A percentile compares a stretch with the other conserved stretches of the same genome.
These are phyloP conservation scores for Heterobasidion parviporum DNA, from an alignment of 1,284 basidiomycete species.

Conservation along the genomic window DNA sequence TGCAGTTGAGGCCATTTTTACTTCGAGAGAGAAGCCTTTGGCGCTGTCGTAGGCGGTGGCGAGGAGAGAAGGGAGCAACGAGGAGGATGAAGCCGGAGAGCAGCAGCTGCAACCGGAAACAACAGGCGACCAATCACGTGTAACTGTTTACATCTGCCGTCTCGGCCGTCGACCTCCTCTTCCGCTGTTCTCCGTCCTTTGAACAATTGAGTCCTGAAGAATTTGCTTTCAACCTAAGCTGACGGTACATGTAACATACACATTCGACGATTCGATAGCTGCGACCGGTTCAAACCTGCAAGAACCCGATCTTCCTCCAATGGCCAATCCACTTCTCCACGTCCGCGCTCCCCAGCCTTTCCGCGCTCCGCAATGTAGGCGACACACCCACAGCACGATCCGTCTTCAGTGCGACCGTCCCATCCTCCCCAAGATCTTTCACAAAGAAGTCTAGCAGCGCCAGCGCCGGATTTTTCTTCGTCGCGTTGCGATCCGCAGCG, in stretches of 20 bases:
- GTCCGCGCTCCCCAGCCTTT: neutral
- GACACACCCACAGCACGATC: neutral
- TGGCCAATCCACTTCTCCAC: conserved; percentile 7
- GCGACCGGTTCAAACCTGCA: neutral
- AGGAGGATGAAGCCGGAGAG: neutral
- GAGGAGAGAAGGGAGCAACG: conserved; percentile 1
- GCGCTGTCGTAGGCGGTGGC: neutral
- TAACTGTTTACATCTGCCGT: neutral
- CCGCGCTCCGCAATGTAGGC: neutral
- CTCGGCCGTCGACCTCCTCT: neutral
- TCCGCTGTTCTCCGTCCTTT: neutral
- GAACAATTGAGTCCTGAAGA: neutral
- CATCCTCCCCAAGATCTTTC: neutral
- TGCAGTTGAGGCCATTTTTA: conserved; percentile 42
- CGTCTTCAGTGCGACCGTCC: neutral
- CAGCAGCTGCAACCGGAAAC: neutral
- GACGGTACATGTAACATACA: too few species aligned
- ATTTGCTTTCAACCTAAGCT: too few species aligned
- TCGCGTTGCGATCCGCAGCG: neutral
- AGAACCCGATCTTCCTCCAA: conserved; percentile 7
- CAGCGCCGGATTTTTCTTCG: neutral
- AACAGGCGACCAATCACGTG: conserved; percentile 7
- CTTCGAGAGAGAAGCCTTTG: conserved; percentile 8
- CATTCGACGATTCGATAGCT: neutral
- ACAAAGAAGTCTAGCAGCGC: conserved; percentile 2